A percentile compares a stretch with the other conserved stretches of the same genome.
These are phyloP conservation scores for Sarocladium brachiariae DNA, from an alignment of 2,329 filamentous ascomycete species.

Conservation along the genomic window DNA sequence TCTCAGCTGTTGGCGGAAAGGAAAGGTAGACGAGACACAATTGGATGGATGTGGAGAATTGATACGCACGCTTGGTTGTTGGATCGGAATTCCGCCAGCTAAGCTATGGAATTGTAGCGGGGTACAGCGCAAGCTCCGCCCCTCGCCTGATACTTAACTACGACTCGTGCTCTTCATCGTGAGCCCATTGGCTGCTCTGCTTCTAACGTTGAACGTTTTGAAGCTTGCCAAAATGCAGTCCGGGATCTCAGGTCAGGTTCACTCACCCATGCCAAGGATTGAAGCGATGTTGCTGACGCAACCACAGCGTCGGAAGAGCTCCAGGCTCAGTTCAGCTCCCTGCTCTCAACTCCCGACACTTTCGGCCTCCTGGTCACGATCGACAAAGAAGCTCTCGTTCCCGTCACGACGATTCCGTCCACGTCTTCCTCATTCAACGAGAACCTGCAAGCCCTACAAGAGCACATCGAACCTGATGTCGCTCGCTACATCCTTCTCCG, in stretches of 20 bases:
- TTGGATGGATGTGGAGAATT: no score
- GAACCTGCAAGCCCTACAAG: conserved; percentile 56
- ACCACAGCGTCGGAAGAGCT: conserved; percentile 68
- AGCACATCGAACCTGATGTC: conserved; percentile 57
- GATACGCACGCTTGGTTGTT: no score
- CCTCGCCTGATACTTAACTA: neutral
- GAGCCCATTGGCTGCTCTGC: neutral
- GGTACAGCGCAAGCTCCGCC: conserved; percentile 3
- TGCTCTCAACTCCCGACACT: conserved; percentile 54
- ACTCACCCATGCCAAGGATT: neutral
- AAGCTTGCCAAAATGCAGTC: conserved; percentile 56
- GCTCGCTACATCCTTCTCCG: conserved; percentile 72
- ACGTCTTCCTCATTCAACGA: conserved; percentile 50
- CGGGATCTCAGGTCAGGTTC: conserved; percentile 59
- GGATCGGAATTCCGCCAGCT: conserved; percentile 4
- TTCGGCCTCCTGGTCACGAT: conserved; percentile 71
- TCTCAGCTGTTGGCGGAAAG: no score
- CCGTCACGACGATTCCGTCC: conserved; percentile 47
- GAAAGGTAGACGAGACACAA: no score
- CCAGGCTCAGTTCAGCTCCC: conserved; percentile 61
- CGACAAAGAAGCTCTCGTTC: conserved; percentile 58
- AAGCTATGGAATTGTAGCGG: conserved; percentile 3
- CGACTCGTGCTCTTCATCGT: neutral
- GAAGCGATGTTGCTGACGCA: neutral
- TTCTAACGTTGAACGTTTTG: neutral